A percentile compares a stretch with the other conserved stretches of the same genome.
Evolutionary conservation across 495 filamentous ascomycete species (phyloP).

Genomic region (Hypoxylon subgilvum): DNA sequence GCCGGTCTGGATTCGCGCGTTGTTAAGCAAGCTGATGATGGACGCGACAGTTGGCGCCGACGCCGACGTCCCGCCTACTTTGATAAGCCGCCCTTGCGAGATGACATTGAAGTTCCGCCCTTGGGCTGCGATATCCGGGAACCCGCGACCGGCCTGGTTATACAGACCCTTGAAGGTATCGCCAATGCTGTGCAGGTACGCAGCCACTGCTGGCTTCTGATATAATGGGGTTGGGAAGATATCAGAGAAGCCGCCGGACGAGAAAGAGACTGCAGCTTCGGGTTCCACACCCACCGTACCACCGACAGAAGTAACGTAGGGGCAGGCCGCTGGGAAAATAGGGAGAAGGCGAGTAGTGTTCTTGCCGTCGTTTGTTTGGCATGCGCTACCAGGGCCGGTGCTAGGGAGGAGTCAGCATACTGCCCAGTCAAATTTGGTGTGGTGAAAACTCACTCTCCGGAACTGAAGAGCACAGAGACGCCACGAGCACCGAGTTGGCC

Average conservation of each 20-base stretch:
- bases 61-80: conserved; percentile 50
- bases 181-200: conserved; percentile 53
- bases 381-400: conserved; percentile 68
- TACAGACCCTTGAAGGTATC: conserved; percentile 49
- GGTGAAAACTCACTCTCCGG: conserved; percentile 61
- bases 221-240: conserved; percentile 63
- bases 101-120: conserved; percentile 58
- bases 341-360: conserved; percentile 67
- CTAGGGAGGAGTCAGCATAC: conserved; percentile 17
- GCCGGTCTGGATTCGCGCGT: conserved; percentile 56
- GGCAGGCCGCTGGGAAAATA: conserved; percentile 71
- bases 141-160: conserved; percentile 64
- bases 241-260: conserved; percentile 71
- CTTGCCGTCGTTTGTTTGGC: conserved; percentile 70
- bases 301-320: conserved; percentile 73
- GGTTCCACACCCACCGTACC: conserved; percentile 65
- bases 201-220: conserved; percentile 59
- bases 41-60: conserved; percentile 46
- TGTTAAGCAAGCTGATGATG: conserved; percentile 64
- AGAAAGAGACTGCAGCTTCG: conserved; percentile 63
- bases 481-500: conserved; percentile 72
- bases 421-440: background rate
- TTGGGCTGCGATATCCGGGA: conserved; percentile 70
- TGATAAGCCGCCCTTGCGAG: conserved; percentile 53
- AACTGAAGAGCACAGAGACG: conserved; percentile 74